Evolutionary conservation across 768 basidiomycete species (phyloP), one percentile per base, ranked within the genome.

Genomic region (Psilocybe cyanescens): DNA sequence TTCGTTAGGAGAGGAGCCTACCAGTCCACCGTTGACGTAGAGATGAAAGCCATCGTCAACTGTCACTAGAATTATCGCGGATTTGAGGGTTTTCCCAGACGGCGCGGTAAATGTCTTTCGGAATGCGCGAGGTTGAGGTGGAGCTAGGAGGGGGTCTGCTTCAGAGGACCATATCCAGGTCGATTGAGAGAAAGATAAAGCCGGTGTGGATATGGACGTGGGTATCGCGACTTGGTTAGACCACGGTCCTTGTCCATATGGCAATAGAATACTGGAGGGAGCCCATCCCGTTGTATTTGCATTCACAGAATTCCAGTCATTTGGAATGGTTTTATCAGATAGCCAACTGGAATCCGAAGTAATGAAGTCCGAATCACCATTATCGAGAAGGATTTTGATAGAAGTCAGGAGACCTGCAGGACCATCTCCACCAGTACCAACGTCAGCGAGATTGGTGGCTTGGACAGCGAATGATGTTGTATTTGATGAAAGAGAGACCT

Each of bases 241-340:
- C 74, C 74, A 75, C 2, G 73, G 71, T n/a, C 66, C 62, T 50
- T 66, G 65, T 35, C 73, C 69, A 57, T 73, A 74, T n/a, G 68
- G 44, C 16, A 67, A 63, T 14, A 70, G 28, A 14, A 63, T 56
- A 11, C 39, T 50, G 7, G 71, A 64, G 0, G 58, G 39, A 12
- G 62, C 19, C 73, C 74, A 75, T 12, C 60, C 55, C 7, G 68
- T 65, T 39, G 72, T 71, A 45, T 64, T 56, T 4, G 65, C 51
- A 17, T 65, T 59, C 2, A 67, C 66, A n/a, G 63, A 55, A n/a
- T 74, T 59, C 60, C 70, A 75, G 47, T 69, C 61, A 12, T 52
- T 48, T 28, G 73, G 71, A 48, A 73, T 64, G 46, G 58, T 29
- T 12, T 65, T 62, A 28, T 55, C 63, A 28, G 71, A 62, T 45